Base-by-base conservation (phyloP, 495 filamentous ascomycete genomes). In the Tuber borchii region DNA sequence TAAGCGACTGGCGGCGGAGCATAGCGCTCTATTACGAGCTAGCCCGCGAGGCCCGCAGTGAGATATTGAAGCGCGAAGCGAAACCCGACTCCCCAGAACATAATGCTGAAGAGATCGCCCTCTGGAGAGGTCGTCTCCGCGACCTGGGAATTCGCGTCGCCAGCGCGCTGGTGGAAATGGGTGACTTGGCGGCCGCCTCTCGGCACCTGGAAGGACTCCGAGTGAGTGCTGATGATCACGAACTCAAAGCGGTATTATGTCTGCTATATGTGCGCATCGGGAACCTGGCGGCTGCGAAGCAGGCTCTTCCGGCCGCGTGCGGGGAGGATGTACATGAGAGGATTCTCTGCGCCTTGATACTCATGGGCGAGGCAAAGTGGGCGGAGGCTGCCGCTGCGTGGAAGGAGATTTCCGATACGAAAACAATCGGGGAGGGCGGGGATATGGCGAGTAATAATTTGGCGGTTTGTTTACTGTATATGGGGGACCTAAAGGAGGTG, bases 21-120 rank as follows among this genome's bases (percentile, higher is more conserved):
- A 90, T 99, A 56, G 93, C 92, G 83, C 90, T 90, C 37, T 91
- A 95, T 81, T 97, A 97, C 82, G 94, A 97, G 74, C 87, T 99
- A 1, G 95, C 90, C 0, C 81, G 91, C 20, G 93, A 97, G 82
- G 92, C 90, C 2, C 85, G 95, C 43, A 83, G 83, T 1, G 86
- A 88, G 43, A 81, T 92, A 22, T 82, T 86, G 72, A 74, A 85
- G 76, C 56, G 26, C 42, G 82, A 19, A 81, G 79, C 70, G 78
- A 45, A 71, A 70, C 39, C 56, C 14, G 71, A 77, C 26, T 51
- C 14, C 61, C 40, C 71, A 56, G 46, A 70, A 26, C 9, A 26
- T 10, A 34, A 34, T 17, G 26, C 69, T 12, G 78, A 86, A 22
- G 87, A 87, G 45, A 84, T 85, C 19, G 82, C 85, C 71, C 77